Evolutionary conservation across 345 rosid genomes (phyloP), one percentile per base, ranked within the genome.

Genomic region (Brassica cretica): DNA sequence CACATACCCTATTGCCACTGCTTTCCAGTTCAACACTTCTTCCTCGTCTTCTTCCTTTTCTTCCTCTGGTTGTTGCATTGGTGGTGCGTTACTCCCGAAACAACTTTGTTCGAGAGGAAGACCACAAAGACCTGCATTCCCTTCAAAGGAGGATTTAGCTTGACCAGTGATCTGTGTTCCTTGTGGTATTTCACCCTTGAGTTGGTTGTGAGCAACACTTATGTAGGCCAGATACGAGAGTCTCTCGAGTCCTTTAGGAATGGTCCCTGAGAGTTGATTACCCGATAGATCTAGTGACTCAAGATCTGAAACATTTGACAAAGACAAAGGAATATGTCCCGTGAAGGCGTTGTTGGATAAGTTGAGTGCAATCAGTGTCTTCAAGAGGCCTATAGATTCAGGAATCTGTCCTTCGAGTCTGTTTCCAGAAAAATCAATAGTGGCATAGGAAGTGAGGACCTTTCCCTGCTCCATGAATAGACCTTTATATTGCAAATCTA

Each of bases 401-500:
- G 79, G 74, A 61, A 76, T 62, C 19, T 29, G 37, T 62, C 66
- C 66, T 62, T 62, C 39, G 14, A 62, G 66, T n/a, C 1, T 62
- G 25, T 76, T 76, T 12, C 74, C 74, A 1, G 79, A 68, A 0
- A 68, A 61, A 60, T 76, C 74, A 8, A 76, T 61, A 19, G 74
- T 11, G 12, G 2, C 4, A 0, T 56, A 75, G 0, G 58, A 25
- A 37, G 78, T 66, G 6, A 75, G 41, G 0, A 75, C 39, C 5
- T 9, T 35, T 0, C 1, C 1, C 1, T 66, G 66, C 72, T 75
- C 66, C 72, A 56, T 75, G 3, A 3, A 5, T 14, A 76, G 55
- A 69, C 80, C 69, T 68, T 69, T 76, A 64, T 69, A 5, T 18
- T 21, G 74, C 14, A 76, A 19, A 32, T 76, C 79, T 19, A 75